These are phyloP conservation scores for Saccharomyces hybrid DNA, from an alignment of 1,139 yeast genomes.

Conservation along the genomic window DNA sequence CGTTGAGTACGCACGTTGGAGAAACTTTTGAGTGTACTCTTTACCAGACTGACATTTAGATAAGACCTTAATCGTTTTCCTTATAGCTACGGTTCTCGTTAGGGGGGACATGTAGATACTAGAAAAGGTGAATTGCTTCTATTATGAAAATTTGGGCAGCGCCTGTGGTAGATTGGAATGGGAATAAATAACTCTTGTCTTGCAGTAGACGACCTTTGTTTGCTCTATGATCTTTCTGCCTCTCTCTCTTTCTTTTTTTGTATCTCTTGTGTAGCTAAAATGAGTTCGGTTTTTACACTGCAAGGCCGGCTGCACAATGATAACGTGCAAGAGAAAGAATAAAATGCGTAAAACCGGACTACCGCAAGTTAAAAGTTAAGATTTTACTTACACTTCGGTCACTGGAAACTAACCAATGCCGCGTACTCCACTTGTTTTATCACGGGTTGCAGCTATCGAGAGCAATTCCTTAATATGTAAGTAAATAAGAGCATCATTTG, in stretches of 20 bases:
- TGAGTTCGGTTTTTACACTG: neutral
- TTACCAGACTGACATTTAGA: conserved; percentile 7
- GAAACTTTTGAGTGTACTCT: neutral
- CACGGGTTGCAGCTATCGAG: neutral
- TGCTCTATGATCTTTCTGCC: neutral
- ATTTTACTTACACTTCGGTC: neutral
- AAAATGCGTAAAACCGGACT: neutral
- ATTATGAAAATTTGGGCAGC: neutral
- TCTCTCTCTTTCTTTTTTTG: neutral
- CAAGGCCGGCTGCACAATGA: neutral
- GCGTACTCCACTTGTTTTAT: neutral
- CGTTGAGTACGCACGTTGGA: neutral
- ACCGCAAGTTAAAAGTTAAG: neutral
- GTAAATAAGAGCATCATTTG: neutral
- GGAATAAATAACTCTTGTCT: neutral
- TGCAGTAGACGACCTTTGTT: neutral
- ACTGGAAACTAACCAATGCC: neutral
- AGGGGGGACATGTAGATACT: conserved; percentile 9
- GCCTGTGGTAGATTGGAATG: neutral
- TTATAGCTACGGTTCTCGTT: conserved; percentile 9
- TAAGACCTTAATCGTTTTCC: conserved; percentile 13
- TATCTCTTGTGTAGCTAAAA: neutral
- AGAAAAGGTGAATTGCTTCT: neutral
- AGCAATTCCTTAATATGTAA: neutral
- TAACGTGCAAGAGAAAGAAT: neutral